phyloP scores from a whole-genome alignment of 1,284 basidiomycete genomes.

The Apiotrichum sp. region DNA sequence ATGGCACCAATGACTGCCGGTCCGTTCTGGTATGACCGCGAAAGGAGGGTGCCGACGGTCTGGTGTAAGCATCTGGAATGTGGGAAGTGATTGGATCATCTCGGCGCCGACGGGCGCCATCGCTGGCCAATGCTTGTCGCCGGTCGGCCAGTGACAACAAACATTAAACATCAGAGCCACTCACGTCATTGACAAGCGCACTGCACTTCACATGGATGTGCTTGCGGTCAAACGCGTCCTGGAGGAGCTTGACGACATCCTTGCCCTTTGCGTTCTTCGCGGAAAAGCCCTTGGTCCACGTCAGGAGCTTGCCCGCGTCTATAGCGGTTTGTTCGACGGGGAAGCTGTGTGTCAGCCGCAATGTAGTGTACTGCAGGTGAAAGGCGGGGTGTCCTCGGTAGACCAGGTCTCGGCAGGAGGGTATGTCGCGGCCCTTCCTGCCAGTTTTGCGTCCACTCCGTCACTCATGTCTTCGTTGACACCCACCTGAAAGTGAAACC shows the following conservation, averaged over 20 bases:
- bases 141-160: not conserved
- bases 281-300: conserved; percentile 95
- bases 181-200: conserved; percentile 91
- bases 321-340: conserved; percentile 96
- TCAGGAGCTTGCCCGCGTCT: conserved; percentile 78
- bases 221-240: conserved; percentile 88
- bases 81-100: no score
- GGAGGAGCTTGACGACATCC: conserved; percentile 85
- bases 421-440: no score
- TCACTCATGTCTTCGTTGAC: not conserved
- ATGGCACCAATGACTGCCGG: conserved; percentile 82
- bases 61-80: conserved; percentile 33
- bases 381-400: no score
- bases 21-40: conserved; percentile 83
- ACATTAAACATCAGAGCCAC: conserved; percentile 32
- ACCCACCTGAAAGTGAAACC: conserved; percentile 76
- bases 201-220: conserved; percentile 90
- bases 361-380: no score
- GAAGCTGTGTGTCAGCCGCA: conserved; percentile 53
- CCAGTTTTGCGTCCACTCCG: not conserved
- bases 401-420: no score
- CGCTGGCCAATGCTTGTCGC: not conserved
- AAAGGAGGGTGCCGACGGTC: conserved; percentile 92
- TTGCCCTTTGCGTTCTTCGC: conserved; percentile 86
- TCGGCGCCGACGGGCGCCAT: no score